Evolutionary conservation across 257 asterid genomes (phyloP).

Genomic region (Oldenlandia corymbosa): DNA sequence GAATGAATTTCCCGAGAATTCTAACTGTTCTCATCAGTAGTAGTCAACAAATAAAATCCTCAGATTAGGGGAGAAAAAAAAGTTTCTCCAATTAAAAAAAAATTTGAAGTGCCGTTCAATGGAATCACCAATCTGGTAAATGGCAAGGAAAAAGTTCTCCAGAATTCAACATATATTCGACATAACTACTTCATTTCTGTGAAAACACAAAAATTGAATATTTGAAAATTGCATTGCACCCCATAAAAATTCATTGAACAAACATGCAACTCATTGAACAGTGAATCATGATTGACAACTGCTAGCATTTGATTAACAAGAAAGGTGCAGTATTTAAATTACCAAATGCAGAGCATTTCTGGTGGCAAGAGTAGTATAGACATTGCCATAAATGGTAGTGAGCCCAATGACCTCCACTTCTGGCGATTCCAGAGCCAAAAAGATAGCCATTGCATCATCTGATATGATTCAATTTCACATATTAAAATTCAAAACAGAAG

Average conservation of each 20-base stretch:
- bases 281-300: neutral
- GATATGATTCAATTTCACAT: conserved; percentile 9
- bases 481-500: too few species aligned
- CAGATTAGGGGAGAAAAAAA: too few species aligned
- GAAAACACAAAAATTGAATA: neutral
- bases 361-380: conserved; percentile 93
- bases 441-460: conserved; percentile 99
- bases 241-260: neutral
- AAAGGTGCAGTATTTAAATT: neutral
- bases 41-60: neutral
- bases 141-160: too few species aligned
- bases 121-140: too few species aligned
- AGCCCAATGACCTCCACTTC: conserved; percentile 92
- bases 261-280: too few species aligned
- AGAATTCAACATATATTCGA: neutral
- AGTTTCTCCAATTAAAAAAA: too few species aligned
- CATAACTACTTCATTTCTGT: neutral
- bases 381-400: conserved; percentile 89
- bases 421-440: conserved; percentile 91
- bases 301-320: neutral
- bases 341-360: conserved; percentile 97
- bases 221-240: neutral
- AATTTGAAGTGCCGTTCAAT: too few species aligned
- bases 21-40: too few species aligned
- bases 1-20: too few species aligned